Evolutionary conservation across 2,329 filamentous ascomycete species (phyloP).

Genomic region (Exserohilum rostratum): DNA sequence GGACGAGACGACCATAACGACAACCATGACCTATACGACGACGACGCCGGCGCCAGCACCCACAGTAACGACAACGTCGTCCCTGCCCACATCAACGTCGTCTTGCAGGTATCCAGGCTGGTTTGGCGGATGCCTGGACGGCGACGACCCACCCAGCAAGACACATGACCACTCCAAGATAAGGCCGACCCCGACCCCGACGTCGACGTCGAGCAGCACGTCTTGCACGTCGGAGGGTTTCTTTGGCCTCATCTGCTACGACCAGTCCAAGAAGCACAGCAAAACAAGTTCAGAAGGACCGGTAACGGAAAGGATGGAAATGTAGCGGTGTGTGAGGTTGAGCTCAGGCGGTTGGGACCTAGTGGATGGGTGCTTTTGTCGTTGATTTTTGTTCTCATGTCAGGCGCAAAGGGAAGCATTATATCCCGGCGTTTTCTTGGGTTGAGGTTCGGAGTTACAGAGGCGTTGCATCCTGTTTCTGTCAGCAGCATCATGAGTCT

Average conservation of each 20-base stretch:
- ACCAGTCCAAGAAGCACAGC: constrained; percentile 27
- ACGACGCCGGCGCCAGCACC: constrained; percentile 34
- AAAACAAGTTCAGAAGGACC: constrained; percentile 8
- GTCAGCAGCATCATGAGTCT: no score
- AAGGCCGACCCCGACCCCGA: constrained; percentile 20
- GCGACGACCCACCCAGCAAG: constrained; percentile 51
- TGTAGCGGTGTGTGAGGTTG: constrained; percentile 17
- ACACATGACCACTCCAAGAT: constrained; percentile 18
- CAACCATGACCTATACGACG: constrained; percentile 34
- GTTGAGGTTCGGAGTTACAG: background rate
- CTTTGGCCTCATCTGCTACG: constrained; percentile 41
- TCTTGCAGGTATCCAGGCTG: constrained; percentile 55
- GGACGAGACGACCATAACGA: constrained; percentile 52
- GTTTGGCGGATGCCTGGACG: constrained; percentile 59
- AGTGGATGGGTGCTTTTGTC: background rate
- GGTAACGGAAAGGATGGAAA: constrained; percentile 34
- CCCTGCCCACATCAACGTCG: constrained; percentile 43
- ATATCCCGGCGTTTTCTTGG: constrained; percentile 16
- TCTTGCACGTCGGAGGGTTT: constrained; percentile 36
- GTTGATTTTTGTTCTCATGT: background rate
- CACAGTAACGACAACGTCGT: constrained; percentile 39
- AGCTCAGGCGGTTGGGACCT: background rate
- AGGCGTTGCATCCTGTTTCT: background rate
- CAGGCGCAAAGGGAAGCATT: constrained; percentile 10
- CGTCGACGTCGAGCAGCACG: constrained; percentile 17